Percentiles rank a stretch among this genome's conserved stretches.
These are phyloP conservation scores for Phytophthora lateralis DNA, from an alignment of 352 stramenopile species.

Conservation along the genomic window DNA sequence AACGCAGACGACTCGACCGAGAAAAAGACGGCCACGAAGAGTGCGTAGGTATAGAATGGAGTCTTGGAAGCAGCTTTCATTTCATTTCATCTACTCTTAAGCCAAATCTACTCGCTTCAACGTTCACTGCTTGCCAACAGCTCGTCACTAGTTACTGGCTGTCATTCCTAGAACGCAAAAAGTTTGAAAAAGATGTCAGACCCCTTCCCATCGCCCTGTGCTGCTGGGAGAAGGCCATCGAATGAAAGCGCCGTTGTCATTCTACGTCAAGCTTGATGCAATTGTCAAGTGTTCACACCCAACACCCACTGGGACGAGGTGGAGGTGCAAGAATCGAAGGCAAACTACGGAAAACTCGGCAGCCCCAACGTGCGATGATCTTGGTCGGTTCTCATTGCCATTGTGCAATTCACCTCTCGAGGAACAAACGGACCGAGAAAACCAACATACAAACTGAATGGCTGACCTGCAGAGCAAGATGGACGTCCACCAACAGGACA, in stretches of 20 bases:
- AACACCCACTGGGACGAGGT: slow-evolving; percentile 32
- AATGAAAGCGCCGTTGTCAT: slow-evolving; percentile 18
- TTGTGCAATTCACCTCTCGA: slow-evolving; percentile 37
- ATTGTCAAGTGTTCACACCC: slow-evolving; percentile 26
- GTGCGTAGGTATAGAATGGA: slow-evolving; percentile 5
- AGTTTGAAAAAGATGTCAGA: slow-evolving; percentile 15
- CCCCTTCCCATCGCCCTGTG: slow-evolving; percentile 15
- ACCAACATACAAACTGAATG: slow-evolving; percentile 13
- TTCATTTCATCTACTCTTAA: not conserved
- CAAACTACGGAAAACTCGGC: slow-evolving; percentile 21
- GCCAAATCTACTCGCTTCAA: not conserved
- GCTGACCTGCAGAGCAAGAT: slow-evolving; percentile 44
- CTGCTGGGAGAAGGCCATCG: slow-evolving; percentile 7
- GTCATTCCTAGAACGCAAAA: slow-evolving; percentile 11
- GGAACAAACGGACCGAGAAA: slow-evolving; percentile 15
- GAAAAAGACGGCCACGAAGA: not conserved
- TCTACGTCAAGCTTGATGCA: slow-evolving; percentile 8
- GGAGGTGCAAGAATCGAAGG: slow-evolving; percentile 11
- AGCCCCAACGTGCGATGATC: slow-evolving; percentile 12
- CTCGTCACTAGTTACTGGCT: not conserved
- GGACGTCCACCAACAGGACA: slow-evolving; percentile 42
- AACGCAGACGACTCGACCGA: slow-evolving; percentile 1
- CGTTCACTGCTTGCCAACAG: not conserved
- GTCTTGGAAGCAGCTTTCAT: no score
- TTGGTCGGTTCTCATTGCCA: slow-evolving; percentile 11